A percentile compares a stretch with the other conserved stretches of the same genome.
phyloP scores from a whole-genome alignment of 1,284 basidiomycete genomes.

The Lentinula novae-zelandiae region DNA sequence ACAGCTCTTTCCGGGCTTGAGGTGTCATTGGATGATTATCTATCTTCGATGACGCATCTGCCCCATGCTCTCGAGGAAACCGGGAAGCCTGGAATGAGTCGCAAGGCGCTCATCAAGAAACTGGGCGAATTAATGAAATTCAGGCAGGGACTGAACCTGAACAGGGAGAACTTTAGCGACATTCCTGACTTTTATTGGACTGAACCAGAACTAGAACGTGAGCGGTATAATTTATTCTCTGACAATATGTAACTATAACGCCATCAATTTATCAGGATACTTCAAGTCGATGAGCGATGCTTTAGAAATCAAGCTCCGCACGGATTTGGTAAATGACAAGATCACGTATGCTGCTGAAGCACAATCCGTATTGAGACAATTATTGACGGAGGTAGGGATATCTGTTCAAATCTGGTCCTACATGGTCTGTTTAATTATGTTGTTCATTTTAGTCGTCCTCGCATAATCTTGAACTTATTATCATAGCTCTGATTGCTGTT shows the following conservation, averaged over 20 bases:
- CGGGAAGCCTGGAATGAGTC: conserved; percentile 76
- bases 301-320: conserved; percentile 78
- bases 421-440: background rate
- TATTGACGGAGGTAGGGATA: conserved; percentile 67
- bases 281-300: conserved; percentile 81
- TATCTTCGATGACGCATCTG: conserved; percentile 75
- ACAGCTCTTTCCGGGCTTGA: conserved; percentile 84
- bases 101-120: conserved; percentile 82
- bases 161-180: conserved; percentile 85
- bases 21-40: conserved; percentile 75
- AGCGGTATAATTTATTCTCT: conserved; percentile 16
- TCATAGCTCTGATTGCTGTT: conserved; percentile 86
- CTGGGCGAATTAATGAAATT: conserved; percentile 86
- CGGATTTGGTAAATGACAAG: conserved; percentile 83
- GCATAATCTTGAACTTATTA: conserved; percentile 89
- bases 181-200: conserved; percentile 91
- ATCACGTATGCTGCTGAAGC: conserved; percentile 91
- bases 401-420: background rate
- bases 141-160: conserved; percentile 83
- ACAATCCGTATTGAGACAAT: conserved; percentile 70
- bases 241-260: background rate
- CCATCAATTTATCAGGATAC: conserved; percentile 44
- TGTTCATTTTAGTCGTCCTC: conserved; percentile 58
- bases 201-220: conserved; percentile 83
- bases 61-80: conserved; percentile 73